These are phyloP conservation scores for Cryphonectria carpinicola DNA, from an alignment of 2,329 filamentous ascomycete species.

Conservation along the genomic window DNA sequence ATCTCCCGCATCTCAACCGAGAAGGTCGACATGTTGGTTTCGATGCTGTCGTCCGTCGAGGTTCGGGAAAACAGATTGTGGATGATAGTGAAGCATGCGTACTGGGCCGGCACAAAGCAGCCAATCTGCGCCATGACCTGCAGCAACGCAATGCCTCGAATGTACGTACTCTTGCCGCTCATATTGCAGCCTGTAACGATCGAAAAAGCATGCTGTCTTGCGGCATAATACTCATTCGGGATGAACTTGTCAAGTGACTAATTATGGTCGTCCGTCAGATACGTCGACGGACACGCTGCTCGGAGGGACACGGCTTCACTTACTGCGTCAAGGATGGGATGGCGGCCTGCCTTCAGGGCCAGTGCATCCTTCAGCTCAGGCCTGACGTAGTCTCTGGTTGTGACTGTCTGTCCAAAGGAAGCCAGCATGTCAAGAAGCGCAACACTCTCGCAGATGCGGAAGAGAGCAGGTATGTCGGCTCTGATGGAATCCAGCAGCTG, in stretches of 20 bases:
- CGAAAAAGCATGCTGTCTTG: constrained; percentile 80
- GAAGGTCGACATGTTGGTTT: constrained; percentile 92
- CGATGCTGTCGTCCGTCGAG: constrained; percentile 84
- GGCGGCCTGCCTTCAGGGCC: constrained; percentile 68
- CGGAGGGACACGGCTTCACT: constrained; percentile 5
- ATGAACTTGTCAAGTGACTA: constrained; percentile 63
- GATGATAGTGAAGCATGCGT: constrained; percentile 79
- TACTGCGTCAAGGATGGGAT: constrained; percentile 71
- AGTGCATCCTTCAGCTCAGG: constrained; percentile 67
- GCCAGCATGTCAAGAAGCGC: constrained; percentile 85
- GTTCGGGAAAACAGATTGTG: constrained; percentile 86
- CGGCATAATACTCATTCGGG: constrained; percentile 89
- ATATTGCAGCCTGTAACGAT: constrained; percentile 97
- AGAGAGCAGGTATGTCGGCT: constrained; percentile 71
- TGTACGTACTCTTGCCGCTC: constrained; percentile 97
- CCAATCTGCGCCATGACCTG: constrained; percentile 94
- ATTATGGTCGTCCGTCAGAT: constrained; percentile 70
- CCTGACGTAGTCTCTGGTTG: constrained; percentile 65
- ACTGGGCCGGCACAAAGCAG: constrained; percentile 84
- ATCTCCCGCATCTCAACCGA: constrained; percentile 95
- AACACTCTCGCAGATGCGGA: constrained; percentile 84
- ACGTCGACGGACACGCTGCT: constrained; percentile 45
- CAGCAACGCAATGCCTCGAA: constrained; percentile 80
- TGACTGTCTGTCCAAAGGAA: constrained; percentile 75
- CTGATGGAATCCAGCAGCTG: constrained; percentile 74